Conservation (phyloP, 169 alveolate genomes). For the Eimeria tenella region DNA sequence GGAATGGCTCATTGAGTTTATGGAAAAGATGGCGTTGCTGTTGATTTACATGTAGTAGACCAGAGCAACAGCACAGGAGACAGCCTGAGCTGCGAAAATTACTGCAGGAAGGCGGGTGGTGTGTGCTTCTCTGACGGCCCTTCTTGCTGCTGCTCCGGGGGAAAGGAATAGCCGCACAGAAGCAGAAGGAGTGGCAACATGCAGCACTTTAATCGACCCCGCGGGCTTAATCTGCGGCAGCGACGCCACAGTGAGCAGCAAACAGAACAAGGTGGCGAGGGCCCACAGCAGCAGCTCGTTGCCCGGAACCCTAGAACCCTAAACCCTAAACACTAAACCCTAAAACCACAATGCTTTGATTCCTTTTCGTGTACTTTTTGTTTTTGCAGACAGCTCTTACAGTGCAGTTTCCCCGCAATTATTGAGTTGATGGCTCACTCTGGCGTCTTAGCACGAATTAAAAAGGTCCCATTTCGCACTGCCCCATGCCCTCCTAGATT, state of each 20-base stretch:
- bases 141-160: not conserved
- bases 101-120: not conserved
- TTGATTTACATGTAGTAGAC: not conserved
- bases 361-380: too few species aligned
- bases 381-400: too few species aligned
- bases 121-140: not conserved
- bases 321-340: too few species aligned
- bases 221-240: conserved; percentile 8
- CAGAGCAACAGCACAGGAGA: not conserved
- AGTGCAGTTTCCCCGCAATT: too few species aligned
- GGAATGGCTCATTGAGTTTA: not conserved
- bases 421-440: too few species aligned
- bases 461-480: too few species aligned
- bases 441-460: too few species aligned
- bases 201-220: not conserved
- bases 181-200: not conserved
- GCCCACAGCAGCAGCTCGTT: not conserved
- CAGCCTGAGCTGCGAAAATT: conserved; percentile 15
- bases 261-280: not conserved
- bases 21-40: conserved; percentile 15
- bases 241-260: not conserved
- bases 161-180: not conserved
- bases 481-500: too few species aligned
- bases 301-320: not conserved
- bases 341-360: too few species aligned